Conservation (phyloP, 23 red algal genomes). For the Agarophyton chilense region DNA sequence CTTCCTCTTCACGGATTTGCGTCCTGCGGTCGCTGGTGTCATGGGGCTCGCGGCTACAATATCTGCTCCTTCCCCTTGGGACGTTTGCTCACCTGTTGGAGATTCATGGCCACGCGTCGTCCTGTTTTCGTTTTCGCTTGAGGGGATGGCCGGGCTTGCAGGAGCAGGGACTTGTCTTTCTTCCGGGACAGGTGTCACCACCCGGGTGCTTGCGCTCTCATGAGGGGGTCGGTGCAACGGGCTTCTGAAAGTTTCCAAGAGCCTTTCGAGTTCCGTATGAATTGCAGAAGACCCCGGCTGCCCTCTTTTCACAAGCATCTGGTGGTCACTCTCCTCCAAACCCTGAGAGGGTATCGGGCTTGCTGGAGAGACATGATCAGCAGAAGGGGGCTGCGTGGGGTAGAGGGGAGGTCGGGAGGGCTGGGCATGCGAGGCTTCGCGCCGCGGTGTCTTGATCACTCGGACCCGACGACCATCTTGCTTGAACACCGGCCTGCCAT, state of each 20-base stretch:
- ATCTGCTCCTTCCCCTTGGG: not conserved
- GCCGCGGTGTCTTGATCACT: not conserved
- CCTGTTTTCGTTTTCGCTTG: not conserved
- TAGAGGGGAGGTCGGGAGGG: not conserved
- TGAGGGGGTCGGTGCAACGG: not conserved
- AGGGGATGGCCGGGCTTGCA: not conserved
- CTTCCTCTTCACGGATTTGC: conserved; percentile 1
- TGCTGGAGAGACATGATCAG: not conserved
- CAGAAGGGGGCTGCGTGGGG: not conserved
- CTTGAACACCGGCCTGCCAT: conserved; percentile 2
- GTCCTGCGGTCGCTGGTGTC: not conserved
- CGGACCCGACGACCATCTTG: not conserved
- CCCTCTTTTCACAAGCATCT: not conserved
- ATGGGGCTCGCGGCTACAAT: not conserved
- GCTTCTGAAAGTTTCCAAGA: not conserved
- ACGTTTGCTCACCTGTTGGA: not conserved
- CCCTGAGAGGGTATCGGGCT: not conserved
- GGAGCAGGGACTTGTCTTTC: not conserved
- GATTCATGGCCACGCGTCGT: not conserved
- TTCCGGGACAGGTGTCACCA: not conserved
- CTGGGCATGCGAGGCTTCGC: not conserved
- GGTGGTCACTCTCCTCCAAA: not conserved
- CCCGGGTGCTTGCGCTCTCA: not conserved
- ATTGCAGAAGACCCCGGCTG: not conserved
- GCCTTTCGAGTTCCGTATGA: not conserved